Evolutionary conservation across 2,329 filamentous ascomycete species (phyloP).

Genomic region (Penicillium oxalicum): DNA sequence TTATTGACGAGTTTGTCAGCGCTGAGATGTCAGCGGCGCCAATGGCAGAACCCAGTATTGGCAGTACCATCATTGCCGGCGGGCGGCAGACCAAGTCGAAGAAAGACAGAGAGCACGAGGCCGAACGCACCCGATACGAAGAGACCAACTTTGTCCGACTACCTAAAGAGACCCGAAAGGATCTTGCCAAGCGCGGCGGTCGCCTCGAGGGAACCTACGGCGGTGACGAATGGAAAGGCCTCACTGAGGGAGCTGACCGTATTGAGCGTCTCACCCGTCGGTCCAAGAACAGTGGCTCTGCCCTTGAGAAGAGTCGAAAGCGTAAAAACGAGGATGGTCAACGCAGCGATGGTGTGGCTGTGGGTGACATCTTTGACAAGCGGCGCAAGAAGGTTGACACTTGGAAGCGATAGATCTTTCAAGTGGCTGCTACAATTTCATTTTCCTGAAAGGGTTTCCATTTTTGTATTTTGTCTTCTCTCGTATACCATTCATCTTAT

Average conservation of each 20-base stretch:
- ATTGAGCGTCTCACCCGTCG: conserved; percentile 76
- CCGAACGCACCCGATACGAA: conserved; percentile 78
- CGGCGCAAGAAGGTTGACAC: conserved; percentile 41
- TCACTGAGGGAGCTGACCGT: conserved; percentile 79
- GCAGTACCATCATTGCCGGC: conserved; percentile 74
- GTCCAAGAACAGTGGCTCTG: conserved; percentile 53
- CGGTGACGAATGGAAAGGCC: conserved; percentile 85
- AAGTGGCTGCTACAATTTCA: background rate
- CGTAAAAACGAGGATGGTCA: conserved; percentile 67
- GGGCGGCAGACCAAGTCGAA: conserved; percentile 75
- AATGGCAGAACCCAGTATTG: conserved; percentile 80
- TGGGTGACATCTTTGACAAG: conserved; percentile 57
- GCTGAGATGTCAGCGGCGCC: conserved; percentile 79
- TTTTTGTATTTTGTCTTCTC: background rate
- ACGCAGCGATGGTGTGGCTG: conserved; percentile 55
- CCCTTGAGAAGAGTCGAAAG: conserved; percentile 80
- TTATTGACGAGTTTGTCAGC: conserved; percentile 85
- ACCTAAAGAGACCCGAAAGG: conserved; percentile 83
- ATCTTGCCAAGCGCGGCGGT: conserved; percentile 57
- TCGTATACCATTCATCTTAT: no score
- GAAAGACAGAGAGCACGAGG: conserved; percentile 68
- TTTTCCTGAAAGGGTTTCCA: background rate
- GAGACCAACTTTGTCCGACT: conserved; percentile 86
- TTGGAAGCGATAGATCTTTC: conserved; percentile 32
- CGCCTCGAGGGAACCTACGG: conserved; percentile 60